Evolutionary conservation across 345 rosid species (phyloP).

Genomic region (Eucalyptus pumila): DNA sequence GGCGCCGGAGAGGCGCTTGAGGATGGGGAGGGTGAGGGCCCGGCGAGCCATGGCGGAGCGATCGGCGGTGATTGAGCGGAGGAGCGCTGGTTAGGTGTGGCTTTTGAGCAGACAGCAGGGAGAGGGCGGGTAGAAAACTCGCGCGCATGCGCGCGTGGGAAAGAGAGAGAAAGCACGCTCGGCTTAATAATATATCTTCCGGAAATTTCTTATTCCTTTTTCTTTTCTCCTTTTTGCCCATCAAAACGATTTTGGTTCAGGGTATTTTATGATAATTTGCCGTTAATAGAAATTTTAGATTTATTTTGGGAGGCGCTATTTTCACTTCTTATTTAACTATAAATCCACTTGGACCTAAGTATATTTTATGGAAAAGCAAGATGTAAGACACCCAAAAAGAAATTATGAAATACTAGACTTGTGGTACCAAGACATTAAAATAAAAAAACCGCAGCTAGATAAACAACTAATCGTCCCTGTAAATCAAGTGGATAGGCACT

Average conservation of each 20-base stretch:
- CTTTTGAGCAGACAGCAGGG: not conserved
- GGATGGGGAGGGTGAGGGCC: not conserved
- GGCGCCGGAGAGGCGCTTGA: not conserved
- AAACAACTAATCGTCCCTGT: too few relatives aligned
- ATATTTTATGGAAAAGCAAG: too few relatives aligned
- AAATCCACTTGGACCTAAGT: too few relatives aligned
- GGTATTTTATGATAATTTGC: not conserved
- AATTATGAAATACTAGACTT: too few relatives aligned
- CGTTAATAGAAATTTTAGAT: not conserved
- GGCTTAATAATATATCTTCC: rapidly evolving
- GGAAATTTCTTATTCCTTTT: not conserved
- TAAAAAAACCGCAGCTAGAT: too few relatives aligned
- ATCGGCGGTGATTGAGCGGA: not conserved
- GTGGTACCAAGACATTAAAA: too few relatives aligned
- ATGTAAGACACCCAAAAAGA: too few relatives aligned
- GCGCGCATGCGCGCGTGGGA: not conserved
- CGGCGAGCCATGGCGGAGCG: not conserved
- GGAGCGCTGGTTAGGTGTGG: not conserved
- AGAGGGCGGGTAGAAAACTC: not conserved
- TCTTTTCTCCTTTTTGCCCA: not conserved
- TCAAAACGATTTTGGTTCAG: not conserved
- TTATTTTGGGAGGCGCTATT: not conserved
- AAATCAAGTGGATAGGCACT: too few relatives aligned
- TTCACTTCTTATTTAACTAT: too few relatives aligned
- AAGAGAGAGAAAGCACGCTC: not conserved